Conservation (phyloP, 208 protist species). For the Acanthamoeba royreba region DNA sequence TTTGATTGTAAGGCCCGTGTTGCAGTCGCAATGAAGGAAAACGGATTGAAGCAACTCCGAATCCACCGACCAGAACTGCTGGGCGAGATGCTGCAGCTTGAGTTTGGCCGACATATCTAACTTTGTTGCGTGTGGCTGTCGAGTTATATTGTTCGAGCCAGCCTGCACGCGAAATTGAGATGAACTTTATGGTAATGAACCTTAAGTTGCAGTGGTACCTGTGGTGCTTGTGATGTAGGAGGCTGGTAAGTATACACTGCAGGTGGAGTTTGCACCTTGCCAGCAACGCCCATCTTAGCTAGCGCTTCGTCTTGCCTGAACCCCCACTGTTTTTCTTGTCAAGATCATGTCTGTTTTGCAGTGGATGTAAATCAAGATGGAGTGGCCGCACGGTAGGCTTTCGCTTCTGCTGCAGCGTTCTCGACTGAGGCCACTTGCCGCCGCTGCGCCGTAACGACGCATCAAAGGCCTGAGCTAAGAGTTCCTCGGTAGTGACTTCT, state of each 20-base stretch:
- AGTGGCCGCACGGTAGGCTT: no score
- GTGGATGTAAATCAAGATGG: no score
- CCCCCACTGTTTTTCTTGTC: not conserved
- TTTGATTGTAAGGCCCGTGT: not conserved
- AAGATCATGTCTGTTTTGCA: no score
- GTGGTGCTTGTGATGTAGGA: not conserved
- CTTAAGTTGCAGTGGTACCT: no score
- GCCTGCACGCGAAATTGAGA: no score
- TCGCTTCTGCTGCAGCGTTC: no score
- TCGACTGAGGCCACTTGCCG: not conserved
- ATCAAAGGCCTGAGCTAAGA: not conserved
- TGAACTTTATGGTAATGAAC: no score
- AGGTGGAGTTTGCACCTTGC: not conserved
- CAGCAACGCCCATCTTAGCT: not conserved
- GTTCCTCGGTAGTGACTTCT: not conserved
- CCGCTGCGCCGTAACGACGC: not conserved
- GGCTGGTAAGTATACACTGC: not conserved
- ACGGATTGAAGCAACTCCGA: not conserved
- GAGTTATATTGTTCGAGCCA: no score
- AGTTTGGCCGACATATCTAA: not conserved
- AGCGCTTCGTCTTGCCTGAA: not conserved
- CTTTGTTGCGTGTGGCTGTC: no score
- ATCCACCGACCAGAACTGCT: not conserved
- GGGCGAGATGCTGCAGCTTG: not conserved
- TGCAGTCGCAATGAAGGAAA: not conserved